Evolutionary conservation across 1,139 yeast species (phyloP).

Genomic region (Candida neerlandica): DNA sequence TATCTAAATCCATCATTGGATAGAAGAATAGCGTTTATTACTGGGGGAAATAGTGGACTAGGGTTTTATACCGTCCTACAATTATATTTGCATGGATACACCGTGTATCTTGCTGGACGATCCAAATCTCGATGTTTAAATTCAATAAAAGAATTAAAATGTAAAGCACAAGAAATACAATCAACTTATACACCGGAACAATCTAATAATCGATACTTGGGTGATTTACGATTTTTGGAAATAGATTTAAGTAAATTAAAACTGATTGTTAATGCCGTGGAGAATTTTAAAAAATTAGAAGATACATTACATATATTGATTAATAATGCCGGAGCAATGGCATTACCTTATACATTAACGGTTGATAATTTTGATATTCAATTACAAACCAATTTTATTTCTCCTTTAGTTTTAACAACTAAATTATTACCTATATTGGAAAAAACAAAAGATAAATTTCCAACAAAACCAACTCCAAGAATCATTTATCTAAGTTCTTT

Average conservation of each 20-base stretch:
- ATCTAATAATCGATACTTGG: conserved; percentile 37
- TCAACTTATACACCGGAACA: conserved; percentile 21
- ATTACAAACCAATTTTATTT: conserved; percentile 74
- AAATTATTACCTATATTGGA: conserved; percentile 59
- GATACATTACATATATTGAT: conserved; percentile 60
- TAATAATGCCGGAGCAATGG: conserved; percentile 85
- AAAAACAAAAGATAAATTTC: conserved; percentile 29
- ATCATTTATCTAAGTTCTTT: conserved; percentile 70
- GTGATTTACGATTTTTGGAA: conserved; percentile 60
- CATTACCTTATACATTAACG: conserved; percentile 65
- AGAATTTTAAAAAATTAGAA: conserved; percentile 52
- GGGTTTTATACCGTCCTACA: conserved; percentile 80
- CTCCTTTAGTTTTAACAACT: conserved; percentile 73
- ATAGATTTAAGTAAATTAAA: conserved; percentile 63
- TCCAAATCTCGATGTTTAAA: conserved; percentile 53
- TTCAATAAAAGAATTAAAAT: conserved; percentile 57
- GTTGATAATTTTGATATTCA: conserved; percentile 79
- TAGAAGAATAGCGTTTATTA: conserved; percentile 65
- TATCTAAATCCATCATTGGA: conserved; percentile 42
- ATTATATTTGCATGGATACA: conserved; percentile 75
- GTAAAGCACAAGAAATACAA: conserved; percentile 49
- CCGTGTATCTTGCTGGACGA: conserved; percentile 74
- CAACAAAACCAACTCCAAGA: conserved; percentile 46
- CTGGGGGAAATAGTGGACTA: conserved; percentile 81
- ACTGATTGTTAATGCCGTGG: conserved; percentile 60